Evolutionary conservation across 140 eudicot species (phyloP).

Genomic region (Oenanthe javanica): DNA sequence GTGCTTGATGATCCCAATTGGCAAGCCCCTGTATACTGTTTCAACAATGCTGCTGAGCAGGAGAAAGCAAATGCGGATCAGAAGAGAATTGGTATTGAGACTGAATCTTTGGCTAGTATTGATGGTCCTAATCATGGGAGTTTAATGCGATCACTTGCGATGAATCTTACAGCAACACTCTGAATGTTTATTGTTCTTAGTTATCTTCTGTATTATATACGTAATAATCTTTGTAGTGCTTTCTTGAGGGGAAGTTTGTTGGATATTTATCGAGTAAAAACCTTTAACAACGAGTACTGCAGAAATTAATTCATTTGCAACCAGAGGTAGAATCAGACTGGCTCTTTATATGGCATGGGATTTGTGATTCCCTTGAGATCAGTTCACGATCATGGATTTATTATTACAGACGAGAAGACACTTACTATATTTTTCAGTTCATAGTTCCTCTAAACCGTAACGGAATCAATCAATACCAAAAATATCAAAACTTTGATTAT

Average conservation of each 20-base stretch:
- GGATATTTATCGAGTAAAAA: not conserved
- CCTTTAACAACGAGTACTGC: not conserved
- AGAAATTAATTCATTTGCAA: not conserved
- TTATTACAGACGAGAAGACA: not conserved
- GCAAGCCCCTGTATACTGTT: conserved; percentile 54
- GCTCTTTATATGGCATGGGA: not conserved
- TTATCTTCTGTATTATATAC: not conserved
- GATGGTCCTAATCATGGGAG: not conserved
- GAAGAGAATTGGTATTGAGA: not conserved
- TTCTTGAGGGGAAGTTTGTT: not conserved
- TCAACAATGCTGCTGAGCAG: conserved; percentile 11
- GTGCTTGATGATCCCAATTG: conserved; percentile 42
- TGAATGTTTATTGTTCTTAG: not conserved
- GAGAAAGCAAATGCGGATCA: not conserved
- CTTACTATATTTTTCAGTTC: not conserved
- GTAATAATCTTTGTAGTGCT: not conserved
- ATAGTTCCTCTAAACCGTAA: not conserved
- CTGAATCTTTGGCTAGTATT: conserved; percentile 1
- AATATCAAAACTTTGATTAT: not conserved
- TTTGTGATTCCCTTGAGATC: not conserved
- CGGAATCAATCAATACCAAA: not conserved
- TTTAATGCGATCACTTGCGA: conserved; percentile 13
- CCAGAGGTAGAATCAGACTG: not conserved
- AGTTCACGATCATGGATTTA: not conserved
- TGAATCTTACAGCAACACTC: not conserved